Conservation (phyloP, 2,329 filamentous ascomycete species). For the Volutella citrinella region DNA sequence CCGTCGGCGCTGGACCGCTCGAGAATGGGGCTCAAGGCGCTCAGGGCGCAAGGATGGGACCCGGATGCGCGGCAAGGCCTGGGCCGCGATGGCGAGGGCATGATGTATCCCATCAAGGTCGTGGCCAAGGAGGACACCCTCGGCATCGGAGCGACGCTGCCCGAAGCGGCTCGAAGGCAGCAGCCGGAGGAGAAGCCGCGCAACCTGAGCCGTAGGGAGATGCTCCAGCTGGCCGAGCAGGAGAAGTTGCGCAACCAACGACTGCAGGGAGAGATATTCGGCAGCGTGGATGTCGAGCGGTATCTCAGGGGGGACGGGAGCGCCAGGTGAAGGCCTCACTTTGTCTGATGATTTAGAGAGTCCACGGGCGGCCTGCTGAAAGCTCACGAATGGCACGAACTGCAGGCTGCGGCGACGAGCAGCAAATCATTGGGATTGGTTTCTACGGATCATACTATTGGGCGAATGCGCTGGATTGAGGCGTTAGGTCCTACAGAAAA, state of each 20-base stretch:
- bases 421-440: too few relatives aligned
- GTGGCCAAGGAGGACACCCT: conserved; percentile 70
- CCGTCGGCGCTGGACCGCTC: conserved; percentile 69
- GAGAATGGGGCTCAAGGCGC: conserved; percentile 65
- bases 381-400: too few relatives aligned
- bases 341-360: too few relatives aligned
- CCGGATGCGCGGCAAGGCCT: conserved; percentile 70
- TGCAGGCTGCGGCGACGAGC: too few relatives aligned
- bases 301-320: conserved; percentile 56
- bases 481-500: too few relatives aligned
- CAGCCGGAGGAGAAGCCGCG: conserved; percentile 42
- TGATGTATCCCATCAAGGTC: conserved; percentile 71
- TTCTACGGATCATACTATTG: too few relatives aligned
- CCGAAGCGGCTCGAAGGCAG: conserved; percentile 38
- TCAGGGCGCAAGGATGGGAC: conserved; percentile 70
- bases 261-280: conserved; percentile 70
- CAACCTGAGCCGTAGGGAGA: conserved; percentile 67
- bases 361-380: too few relatives aligned
- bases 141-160: conserved; percentile 61
- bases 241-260: conserved; percentile 61
- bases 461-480: too few relatives aligned
- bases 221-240: conserved; percentile 58
- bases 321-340: conserved; percentile 19
- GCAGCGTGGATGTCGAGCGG: conserved; percentile 69
- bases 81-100: conserved; percentile 68